Evolutionary conservation across 805 yeast genomes (phyloP).

Genomic region (Candida railenensis): DNA sequence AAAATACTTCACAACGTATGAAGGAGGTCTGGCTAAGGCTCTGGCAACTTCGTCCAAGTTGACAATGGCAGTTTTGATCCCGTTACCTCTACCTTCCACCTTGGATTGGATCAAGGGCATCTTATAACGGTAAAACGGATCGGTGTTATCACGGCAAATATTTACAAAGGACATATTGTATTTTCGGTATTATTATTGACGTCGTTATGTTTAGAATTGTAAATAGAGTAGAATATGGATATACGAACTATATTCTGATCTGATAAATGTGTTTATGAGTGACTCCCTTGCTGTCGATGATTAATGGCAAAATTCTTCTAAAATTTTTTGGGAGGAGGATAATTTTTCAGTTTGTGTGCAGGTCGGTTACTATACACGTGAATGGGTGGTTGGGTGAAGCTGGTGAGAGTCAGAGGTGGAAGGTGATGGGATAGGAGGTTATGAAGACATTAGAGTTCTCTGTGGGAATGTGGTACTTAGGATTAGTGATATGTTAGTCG

Average conservation of each 20-base stretch:
- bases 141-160: slow-evolving; percentile 95
- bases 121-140: slow-evolving; percentile 98
- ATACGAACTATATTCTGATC: too few relatives aligned
- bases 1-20: slow-evolving; percentile 89
- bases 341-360: not conserved
- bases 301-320: too few relatives aligned
- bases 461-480: too few relatives aligned
- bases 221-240: too few relatives aligned
- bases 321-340: not conserved
- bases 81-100: slow-evolving; percentile 98
- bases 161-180: slow-evolving; percentile 76
- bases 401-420: too few relatives aligned
- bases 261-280: too few relatives aligned
- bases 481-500: too few relatives aligned
- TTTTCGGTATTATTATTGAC: not conserved
- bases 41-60: slow-evolving; percentile 92
- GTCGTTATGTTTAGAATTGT: not conserved
- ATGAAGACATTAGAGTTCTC: too few relatives aligned
- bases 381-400: too few relatives aligned
- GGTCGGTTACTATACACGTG: not conserved
- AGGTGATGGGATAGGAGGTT: too few relatives aligned
- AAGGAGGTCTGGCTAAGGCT: slow-evolving; percentile 89
- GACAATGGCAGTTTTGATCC: slow-evolving; percentile 93
- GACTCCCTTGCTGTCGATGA: not conserved
- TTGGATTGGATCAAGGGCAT: slow-evolving; percentile 98